phyloP scores from a whole-genome alignment of 345 rosid genomes.

The Bruguiera sexangula region DNA sequence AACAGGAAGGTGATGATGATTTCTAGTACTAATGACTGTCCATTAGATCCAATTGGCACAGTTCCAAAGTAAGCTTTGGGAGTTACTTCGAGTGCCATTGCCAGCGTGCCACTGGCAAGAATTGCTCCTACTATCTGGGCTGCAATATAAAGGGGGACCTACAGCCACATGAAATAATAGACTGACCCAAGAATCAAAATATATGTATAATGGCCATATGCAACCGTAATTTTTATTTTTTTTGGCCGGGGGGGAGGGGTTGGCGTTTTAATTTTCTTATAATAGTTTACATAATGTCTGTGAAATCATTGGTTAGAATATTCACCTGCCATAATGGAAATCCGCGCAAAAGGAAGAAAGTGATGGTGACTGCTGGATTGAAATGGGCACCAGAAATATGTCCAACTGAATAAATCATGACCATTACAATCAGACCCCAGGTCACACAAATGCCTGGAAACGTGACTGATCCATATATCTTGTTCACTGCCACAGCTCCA shows the following conservation, averaged over 20 bases:
- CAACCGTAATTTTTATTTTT: no score
- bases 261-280: no score
- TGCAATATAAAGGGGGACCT: slow-evolving; percentile 53
- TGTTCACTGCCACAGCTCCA: slow-evolving; percentile 59
- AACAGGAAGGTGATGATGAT: slow-evolving; percentile 59
- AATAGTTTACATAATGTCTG: no score
- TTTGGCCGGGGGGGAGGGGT: no score
- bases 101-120: slow-evolving; percentile 52
- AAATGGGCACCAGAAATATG: slow-evolving; percentile 88
- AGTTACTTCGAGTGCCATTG: slow-evolving; percentile 38
- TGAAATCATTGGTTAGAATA: background rate
- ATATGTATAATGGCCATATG: background rate
- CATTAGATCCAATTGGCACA: slow-evolving; percentile 45
- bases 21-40: slow-evolving; percentile 48
- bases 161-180: background rate
- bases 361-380: slow-evolving; percentile 68
- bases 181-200: background rate
- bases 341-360: slow-evolving; percentile 50
- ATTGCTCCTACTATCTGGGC: slow-evolving; percentile 56
- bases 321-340: slow-evolving; percentile 51
- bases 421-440: slow-evolving; percentile 76
- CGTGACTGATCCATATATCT: slow-evolving; percentile 50
- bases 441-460: slow-evolving; percentile 65
- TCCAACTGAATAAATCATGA: slow-evolving; percentile 63
- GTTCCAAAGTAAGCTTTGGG: slow-evolving; percentile 56